Evolutionary conservation across 257 asterid species (phyloP).

Genomic region (Penstemon barbatus): DNA sequence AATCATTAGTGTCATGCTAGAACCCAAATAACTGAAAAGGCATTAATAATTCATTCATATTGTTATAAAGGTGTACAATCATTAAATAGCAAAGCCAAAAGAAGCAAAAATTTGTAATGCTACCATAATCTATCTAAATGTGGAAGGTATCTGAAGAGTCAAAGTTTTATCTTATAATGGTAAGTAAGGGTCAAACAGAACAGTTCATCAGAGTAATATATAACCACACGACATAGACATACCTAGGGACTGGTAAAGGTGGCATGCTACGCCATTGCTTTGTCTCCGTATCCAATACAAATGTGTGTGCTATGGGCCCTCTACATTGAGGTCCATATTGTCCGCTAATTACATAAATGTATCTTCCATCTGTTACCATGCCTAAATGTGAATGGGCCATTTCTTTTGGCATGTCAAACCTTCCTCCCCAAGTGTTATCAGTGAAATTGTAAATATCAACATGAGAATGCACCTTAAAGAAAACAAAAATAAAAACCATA

Average conservation of each 20-base stretch:
- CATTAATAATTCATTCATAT: not conserved
- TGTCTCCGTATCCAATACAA: slow-evolving; percentile 72
- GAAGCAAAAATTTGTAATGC: not conserved
- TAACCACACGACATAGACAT: not conserved
- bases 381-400: slow-evolving; percentile 99
- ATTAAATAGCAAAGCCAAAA: not conserved
- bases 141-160: slow-evolving; percentile 4
- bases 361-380: slow-evolving; percentile 92
- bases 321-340: slow-evolving; percentile 98
- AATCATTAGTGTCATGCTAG: not conserved
- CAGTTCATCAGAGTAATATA: not conserved
- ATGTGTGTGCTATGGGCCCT: slow-evolving; percentile 82
- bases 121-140: not conserved
- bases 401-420: slow-evolving; percentile 94
- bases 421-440: slow-evolving; percentile 85
- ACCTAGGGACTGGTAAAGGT: slow-evolving; percentile 40
- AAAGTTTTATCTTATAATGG: not conserved
- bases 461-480: slow-evolving; percentile 81
- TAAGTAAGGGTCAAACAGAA: slow-evolving; percentile 5
- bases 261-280: slow-evolving; percentile 74
- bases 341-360: slow-evolving; percentile 79
- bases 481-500: slow-evolving; percentile 13
- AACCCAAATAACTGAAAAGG: not conserved
- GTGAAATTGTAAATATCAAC: slow-evolving; percentile 89
- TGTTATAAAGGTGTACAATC: not conserved